Base-by-base conservation (phyloP, 805 yeast species). In the Scheffersomyces amazonensis region DNA sequence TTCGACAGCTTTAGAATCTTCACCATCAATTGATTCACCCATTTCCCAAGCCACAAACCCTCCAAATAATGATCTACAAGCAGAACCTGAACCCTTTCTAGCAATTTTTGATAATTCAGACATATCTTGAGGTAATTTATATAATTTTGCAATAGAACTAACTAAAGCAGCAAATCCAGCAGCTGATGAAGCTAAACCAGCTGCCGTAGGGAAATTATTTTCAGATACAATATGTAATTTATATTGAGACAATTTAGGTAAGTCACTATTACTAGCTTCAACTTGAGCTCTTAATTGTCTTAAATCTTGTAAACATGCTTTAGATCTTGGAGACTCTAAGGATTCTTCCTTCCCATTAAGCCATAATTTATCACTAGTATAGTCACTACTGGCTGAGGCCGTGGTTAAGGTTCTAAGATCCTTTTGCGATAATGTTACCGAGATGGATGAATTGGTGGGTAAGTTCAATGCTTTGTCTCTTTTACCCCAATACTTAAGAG, bases 21-120 rank as follows among this genome's bases (percentile, higher is more conserved):
- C 72, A n/a, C 99, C 99, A 56, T 89, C 83, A 0, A 47, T 64
- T 41, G 56, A 46, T 3, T 51, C 48, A 40, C 99, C 99, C 97
- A 90, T 89, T 62, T 93, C 96, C 99, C 99, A 93, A 3, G 98
- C 98, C 10, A 93, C 99, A 57, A 81, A 93, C 6, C 99, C 99
- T 34, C 99, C 98, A 64, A 87, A 88, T 45, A 93, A 71, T 7
- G 98, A 93, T 62, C 99, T 78, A 67, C 99, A 93, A 5, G 99
- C 99, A 11, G 96, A 88, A 2, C 99, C 99, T 5, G 97, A 89
- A 22, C 99, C 99, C 66, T 89, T 91, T 66, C 99, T 81, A 11
- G 99, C 99, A 56, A 93, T 85, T 56, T 83, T 84, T 47, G 96
- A 87, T 46, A 93, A 75, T 55, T 89, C 96, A 16, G 93, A 84